These are phyloP conservation scores for Solanum chilense DNA, from an alignment of 257 asterid genomes.

Conservation along the genomic window DNA sequence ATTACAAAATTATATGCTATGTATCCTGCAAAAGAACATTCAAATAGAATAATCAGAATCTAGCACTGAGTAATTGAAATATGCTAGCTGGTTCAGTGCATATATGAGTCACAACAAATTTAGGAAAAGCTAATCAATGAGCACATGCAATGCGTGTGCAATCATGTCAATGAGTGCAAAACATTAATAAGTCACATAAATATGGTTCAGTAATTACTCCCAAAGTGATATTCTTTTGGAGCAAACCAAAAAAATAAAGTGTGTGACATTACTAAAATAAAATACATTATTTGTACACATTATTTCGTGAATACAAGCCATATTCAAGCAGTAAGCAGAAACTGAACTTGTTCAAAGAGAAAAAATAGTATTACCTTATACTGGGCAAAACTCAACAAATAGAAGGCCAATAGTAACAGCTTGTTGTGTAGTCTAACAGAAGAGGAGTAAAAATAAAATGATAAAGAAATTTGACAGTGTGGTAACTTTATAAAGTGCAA, in stretches of 20 bases:
- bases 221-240: not conserved
- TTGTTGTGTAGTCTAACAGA: not conserved
- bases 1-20: slow-evolving; percentile 88
- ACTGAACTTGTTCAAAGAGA: not conserved
- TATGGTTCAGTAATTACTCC: not conserved
- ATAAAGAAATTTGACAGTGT: not conserved
- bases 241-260: not conserved
- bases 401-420: not conserved
- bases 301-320: not conserved
- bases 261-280: not conserved
- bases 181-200: not conserved
- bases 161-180: not conserved
- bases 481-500: not conserved
- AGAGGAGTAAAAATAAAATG: not conserved
- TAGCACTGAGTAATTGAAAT: not conserved
- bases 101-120: not conserved
- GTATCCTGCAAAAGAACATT: slow-evolving; percentile 41
- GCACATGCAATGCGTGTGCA: not conserved
- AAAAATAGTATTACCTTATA: too few species aligned
- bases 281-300: not conserved
- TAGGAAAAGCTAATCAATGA: not conserved
- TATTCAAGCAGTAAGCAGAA: not conserved
- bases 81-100: not conserved
- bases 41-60: not conserved
- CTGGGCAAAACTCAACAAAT: too few species aligned